Percentiles rank a stretch among this genome's conserved stretches.
phyloP scores from a whole-genome alignment of 164 flowering plant species.

The Chimonanthus salicifolius region DNA sequence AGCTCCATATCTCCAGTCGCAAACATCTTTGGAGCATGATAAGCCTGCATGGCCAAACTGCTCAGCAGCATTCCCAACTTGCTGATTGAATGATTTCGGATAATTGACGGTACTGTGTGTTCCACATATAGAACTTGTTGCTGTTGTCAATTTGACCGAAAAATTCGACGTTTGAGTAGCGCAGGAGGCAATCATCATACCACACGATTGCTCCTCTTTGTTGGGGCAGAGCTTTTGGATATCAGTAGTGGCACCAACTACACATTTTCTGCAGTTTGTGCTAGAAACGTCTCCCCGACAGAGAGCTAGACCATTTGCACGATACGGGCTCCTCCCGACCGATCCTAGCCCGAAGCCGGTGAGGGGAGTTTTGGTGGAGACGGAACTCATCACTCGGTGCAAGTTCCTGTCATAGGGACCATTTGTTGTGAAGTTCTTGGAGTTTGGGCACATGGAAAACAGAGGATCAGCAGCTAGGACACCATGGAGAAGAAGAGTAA shows the following conservation, averaged over 20 bases:
- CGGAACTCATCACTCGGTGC: constrained; percentile 17
- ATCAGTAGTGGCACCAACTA: constrained; percentile 1
- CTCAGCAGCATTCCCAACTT: constrained; percentile 6
- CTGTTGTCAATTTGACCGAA: not conserved
- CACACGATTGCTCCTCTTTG: constrained; percentile 7
- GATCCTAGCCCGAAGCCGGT: constrained; percentile 22
- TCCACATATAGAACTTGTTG: not conserved
- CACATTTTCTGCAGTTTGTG: constrained; percentile 2
- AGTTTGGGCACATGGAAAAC: constrained; percentile 17
- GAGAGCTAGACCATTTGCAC: constrained; percentile 5
- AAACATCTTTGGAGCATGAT: constrained; percentile 7
- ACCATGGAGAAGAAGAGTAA: constrained; percentile 16
- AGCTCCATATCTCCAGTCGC: constrained; percentile 27
- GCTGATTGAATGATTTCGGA: constrained; percentile 19
- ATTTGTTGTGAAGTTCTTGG: constrained; percentile 12
- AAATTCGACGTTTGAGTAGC: constrained; percentile 16
- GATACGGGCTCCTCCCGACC: constrained; percentile 2
- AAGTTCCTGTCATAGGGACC: constrained; percentile 21
- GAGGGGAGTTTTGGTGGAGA: constrained; percentile 21
- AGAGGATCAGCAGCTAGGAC: constrained; percentile 16
- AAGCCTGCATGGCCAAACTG: constrained; percentile 21
- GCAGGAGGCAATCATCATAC: constrained; percentile 9
- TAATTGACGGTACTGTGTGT: constrained; percentile 20
- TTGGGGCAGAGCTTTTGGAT: constrained; percentile 4
- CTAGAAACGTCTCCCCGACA: constrained; percentile 10